Evolutionary conservation across 495 filamentous ascomycete genomes (phyloP), one percentile per base, ranked within the genome.

Genomic region (Lophium mytilinum): DNA sequence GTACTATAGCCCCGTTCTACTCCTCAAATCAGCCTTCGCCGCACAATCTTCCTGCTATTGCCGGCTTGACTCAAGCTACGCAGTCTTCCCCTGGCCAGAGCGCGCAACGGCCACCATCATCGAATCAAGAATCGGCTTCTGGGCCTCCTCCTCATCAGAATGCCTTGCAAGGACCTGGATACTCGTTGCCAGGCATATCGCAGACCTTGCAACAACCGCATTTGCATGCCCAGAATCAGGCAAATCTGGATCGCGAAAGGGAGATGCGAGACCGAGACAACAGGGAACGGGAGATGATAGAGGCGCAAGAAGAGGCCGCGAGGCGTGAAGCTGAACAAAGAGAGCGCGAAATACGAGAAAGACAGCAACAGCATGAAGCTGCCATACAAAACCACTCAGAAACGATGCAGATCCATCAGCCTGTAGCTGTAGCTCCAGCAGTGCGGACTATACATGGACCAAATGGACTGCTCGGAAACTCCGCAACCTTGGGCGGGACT

Each of bases 391-490:
- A 86, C 69, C 89, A 88, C 61, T 83, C 87, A 11, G 87, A 84
- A 36, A 86, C 89, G 0, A 85, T 95, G 49, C 88, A 88, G 30
- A 80, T 96, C 63, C 90, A 96, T 67, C 90, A 96, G 66, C 90
- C 90, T 2, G 88, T 95, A 48, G 90, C 90, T 14, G 71, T 74
- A 1, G 69, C 67, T 1, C 72, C 71, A 19, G 57, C 57, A 14
- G 80, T 89, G 14, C 76, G 88, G 8, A 86, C 83, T 37, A 90
- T 94, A 50, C 90, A 93, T 65, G 90, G 88, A 37, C 90, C 90
- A 11, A 88, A 89, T 65, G 90, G 90, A 11, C 76, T 96, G 9
- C 80, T 95, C 35, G 85, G 86, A 0, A 90, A 86, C 58, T 79
- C 88, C 56, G 82, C 84, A 35, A 73, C 70, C n/a, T 56, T 75